phyloP scores from a whole-genome alignment of 2,329 filamentous ascomycete species.

The Neophaeococcomyces aloes region DNA sequence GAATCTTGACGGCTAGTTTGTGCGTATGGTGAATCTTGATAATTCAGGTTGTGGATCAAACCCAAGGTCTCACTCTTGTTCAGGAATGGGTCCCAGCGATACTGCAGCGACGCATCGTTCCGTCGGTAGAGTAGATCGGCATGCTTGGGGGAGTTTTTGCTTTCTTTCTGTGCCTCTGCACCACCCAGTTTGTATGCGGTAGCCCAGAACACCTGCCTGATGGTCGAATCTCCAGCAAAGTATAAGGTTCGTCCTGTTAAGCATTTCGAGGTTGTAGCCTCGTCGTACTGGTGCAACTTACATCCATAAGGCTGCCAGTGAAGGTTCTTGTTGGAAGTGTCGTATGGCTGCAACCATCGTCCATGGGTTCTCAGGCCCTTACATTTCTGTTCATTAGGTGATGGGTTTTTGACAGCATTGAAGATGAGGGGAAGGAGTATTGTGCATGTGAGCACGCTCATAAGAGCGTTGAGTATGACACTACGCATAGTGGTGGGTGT shows the following conservation, averaged over 20 bases:
- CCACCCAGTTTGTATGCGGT: slow-evolving; percentile 40
- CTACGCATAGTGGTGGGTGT: no score
- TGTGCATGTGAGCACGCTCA: no score
- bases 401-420: background rate
- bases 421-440: background rate
- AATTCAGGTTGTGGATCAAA: slow-evolving; percentile 29
- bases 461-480: no score
- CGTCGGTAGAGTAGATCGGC: slow-evolving; percentile 36
- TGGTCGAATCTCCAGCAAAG: slow-evolving; percentile 52
- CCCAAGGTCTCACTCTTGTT: slow-evolving; percentile 33
- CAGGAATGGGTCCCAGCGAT: slow-evolving; percentile 54
- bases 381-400: slow-evolving; percentile 35
- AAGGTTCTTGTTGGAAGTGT: slow-evolving; percentile 17
- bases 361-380: slow-evolving; percentile 42
- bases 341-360: slow-evolving; percentile 36
- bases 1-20: slow-evolving; percentile 31
- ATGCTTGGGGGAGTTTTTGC: slow-evolving; percentile 34
- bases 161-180: slow-evolving; percentile 28
- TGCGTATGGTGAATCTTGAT: background rate
- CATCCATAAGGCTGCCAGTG: slow-evolving; percentile 53
- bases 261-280: slow-evolving; percentile 44
- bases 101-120: slow-evolving; percentile 41
- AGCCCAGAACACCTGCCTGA: slow-evolving; percentile 52
- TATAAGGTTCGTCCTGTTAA: slow-evolving; percentile 43
- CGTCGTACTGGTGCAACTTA: slow-evolving; percentile 46